A percentile compares a stretch with the other conserved stretches of the same genome.
Evolutionary conservation across 768 basidiomycete species (phyloP).

Genomic region (Lactarius psammicola): DNA sequence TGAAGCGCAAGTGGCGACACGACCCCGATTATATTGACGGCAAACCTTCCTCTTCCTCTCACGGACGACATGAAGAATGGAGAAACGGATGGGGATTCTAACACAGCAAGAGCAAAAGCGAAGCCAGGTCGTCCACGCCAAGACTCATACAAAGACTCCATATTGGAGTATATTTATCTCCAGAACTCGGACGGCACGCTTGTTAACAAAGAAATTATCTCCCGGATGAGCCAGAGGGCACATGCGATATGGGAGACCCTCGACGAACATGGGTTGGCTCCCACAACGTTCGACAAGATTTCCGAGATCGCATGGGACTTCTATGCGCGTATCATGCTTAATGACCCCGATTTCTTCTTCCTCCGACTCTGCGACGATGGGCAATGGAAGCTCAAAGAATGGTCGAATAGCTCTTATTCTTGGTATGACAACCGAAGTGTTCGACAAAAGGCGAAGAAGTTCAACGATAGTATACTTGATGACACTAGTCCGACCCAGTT

Average conservation of each 20-base stretch:
- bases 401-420: neutral
- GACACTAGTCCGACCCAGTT: neutral
- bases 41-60: neutral
- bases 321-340: neutral
- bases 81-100: neutral
- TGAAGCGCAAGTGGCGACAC: neutral
- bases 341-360: neutral
- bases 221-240: neutral
- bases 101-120: neutral
- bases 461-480: neutral
- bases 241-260: neutral
- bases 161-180: neutral
- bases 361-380: neutral
- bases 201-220: neutral
- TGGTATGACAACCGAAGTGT: neutral
- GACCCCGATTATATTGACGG: neutral
- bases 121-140: neutral
- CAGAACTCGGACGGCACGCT: neutral
- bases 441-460: neutral
- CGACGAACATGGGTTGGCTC: neutral
- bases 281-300: neutral
- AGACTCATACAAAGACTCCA: neutral
- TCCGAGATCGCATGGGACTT: neutral
- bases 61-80: neutral
- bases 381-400: neutral